Evolutionary conservation across 2,329 filamentous ascomycete genomes (phyloP), one percentile per base, ranked within the genome.

Genomic region (Rhynchosporium graminicola): DNA sequence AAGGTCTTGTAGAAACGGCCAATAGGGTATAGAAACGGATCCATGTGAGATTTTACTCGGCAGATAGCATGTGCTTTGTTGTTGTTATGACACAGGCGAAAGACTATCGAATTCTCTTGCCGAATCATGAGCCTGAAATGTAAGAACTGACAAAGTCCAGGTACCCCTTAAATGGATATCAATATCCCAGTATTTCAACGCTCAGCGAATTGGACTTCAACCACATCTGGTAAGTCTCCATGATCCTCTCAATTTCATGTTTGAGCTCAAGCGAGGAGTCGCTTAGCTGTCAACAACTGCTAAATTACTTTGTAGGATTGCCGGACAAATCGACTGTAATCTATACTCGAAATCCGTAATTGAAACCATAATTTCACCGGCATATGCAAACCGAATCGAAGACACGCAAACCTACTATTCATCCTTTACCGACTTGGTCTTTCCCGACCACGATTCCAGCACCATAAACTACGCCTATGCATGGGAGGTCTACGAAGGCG

Each of bases 151-250:
- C 60, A n/a, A 6, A 0, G 36, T 10, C 3, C 33, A 63, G 62
- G 56, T 84, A 85, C 46, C 92, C 92, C 0, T 76, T 96, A 70
- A 78, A 83, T 59, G 92, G 92, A 9, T 96, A 93, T 72, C 92
- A 96, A 73, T 86, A 96, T 67, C 88, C 94, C 20, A 84, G 84
- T 1, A 78, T 96, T 43, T 77, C 81, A 50, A 82, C 83, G 0
- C 74, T 87, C 7, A 77, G 80, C 1, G 74, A 65, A 0, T 67
- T 74, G 5, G 81, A 85, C 61, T 77, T 74, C 10, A 74, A 76
- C 20, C 81, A 78, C 12, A 74, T 80, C 43, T 78, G 74, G 83
- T 83, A 73, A 67, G 79, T 33, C 2, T 28, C 33, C 13, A 45
- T n/a, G 4, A 28, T 7, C 12, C 1, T 9, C 7, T 36, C 29